These are phyloP conservation scores for Verbena officinalis DNA, from an alignment of 257 asterid genomes.

Conservation along the genomic window DNA sequence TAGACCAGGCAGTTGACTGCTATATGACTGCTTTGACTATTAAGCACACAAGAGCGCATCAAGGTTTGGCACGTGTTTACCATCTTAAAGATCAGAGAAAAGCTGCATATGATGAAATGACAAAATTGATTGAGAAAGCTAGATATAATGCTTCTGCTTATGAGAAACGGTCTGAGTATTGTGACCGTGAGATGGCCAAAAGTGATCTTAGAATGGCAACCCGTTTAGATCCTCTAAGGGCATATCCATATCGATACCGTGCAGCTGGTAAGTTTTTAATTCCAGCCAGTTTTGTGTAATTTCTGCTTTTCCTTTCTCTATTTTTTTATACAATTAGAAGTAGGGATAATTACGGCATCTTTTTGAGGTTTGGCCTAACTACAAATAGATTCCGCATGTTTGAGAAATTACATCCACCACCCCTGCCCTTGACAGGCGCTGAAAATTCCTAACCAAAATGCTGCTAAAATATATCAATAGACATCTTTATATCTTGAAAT, in stretches of 20 bases:
- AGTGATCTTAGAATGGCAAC: conserved; percentile 69
- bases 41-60: conserved; percentile 79
- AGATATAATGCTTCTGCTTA: conserved; percentile 70
- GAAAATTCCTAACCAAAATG: no score
- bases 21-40: conserved; percentile 71
- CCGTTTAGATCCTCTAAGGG: conserved; percentile 63
- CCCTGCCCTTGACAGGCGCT: no score
- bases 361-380: no score
- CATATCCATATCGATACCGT: conserved; percentile 73
- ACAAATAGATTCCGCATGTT: no score
- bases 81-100: conserved; percentile 64
- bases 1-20: conserved; percentile 67
- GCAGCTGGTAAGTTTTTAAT: conserved; percentile 57
- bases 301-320: background rate
- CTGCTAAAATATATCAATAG: no score
- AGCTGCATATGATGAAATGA: conserved; percentile 81
- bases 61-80: conserved; percentile 78
- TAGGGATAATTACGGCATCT: no score
- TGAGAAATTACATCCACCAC: no score
- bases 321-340: background rate
- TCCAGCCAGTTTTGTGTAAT: background rate
- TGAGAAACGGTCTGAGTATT: conserved; percentile 73
- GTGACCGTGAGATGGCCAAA: conserved; percentile 77
- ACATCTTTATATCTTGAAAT: no score
- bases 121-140: conserved; percentile 73